These are phyloP conservation scores for Hymenoscyphus albidus DNA, from an alignment of 2,329 filamentous ascomycete species.

Conservation along the genomic window DNA sequence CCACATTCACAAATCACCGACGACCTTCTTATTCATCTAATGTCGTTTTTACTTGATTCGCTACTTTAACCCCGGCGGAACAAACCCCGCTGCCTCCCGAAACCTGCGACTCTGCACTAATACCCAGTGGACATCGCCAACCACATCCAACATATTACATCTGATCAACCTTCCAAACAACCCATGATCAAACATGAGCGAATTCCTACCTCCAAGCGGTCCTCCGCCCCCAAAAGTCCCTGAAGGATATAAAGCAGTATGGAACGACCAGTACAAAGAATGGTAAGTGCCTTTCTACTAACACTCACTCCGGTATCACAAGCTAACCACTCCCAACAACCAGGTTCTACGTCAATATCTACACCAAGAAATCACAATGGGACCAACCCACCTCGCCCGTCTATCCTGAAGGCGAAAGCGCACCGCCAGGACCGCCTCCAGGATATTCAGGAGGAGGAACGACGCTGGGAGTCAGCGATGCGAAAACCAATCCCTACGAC, in stretches of 20 bases:
- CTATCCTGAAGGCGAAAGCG: conserved; percentile 53
- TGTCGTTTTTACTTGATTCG: not conserved
- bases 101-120: not conserved
- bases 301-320: not conserved
- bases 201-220: conserved; percentile 32
- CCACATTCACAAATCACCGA: not conserved
- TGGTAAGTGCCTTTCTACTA: conserved; percentile 50
- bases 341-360: conserved; percentile 88
- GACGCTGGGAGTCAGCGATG: conserved; percentile 36
- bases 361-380: conserved; percentile 89
- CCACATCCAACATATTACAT: not conserved
- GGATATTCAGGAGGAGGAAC: conserved; percentile 41
- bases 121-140: not conserved
- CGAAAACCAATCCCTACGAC: conserved; percentile 71
- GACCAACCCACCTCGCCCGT: conserved; percentile 72
- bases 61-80: not conserved
- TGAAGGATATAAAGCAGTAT: conserved; percentile 80
- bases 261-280: conserved; percentile 84
- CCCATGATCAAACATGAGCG: conserved; percentile 25
- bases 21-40: not conserved
- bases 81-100: not conserved
- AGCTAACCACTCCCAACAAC: conserved; percentile 17
- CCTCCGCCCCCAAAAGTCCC: conserved; percentile 53
- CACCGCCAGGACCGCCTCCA: conserved; percentile 60
- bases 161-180: not conserved